Base-by-base conservation (phyloP, 345 rosid genomes). In the Aquilaria malaccensis region DNA sequence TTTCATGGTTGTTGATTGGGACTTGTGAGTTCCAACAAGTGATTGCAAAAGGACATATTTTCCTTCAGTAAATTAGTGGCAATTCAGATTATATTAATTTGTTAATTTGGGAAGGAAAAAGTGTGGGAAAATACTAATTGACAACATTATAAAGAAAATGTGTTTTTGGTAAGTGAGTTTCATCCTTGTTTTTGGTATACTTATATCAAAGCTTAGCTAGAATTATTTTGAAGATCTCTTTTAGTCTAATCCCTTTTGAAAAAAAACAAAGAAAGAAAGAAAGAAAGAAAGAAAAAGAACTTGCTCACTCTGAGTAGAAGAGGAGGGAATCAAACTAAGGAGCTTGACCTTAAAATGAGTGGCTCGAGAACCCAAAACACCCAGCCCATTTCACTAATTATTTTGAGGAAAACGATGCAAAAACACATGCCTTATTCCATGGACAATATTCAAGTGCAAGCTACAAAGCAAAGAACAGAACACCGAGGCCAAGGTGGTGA, bases 351-450 rank as follows among this genome's bases (percentile, higher is more conserved):
- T 69, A 63, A 73, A 62, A 72, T 71, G 66, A 52, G 52, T 60
- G 77, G 83, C 81, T 60, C 86, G 63, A 30, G 37, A 65, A 76
- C 74, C 86, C 72, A 83, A 74, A 75, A 68, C 56, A 72, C 74
- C 74, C 78, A 67, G 70, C 67, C 81, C 71, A 69, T 55, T 66
- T 58, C 59, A 65, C 72, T 76, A 78, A 72, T 74, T 45, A 50
- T 30, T n/a, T 80, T 81, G 78, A 68, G 77, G 89, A 87, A 89
- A 85, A 81, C 95, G 61, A 89, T 81, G 97, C 83, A 83, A 60
- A 55, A 78, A 61, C 95, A 89, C 97, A 80, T 89, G 94, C 70
- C 41, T 71, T 61, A 55, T 51, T 61, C 66, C 33, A 66, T 14
- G 46, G 67, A 64, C 51, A 68, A 66, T 67, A 63, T 61, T 72